Evolutionary conservation across 495 filamentous ascomycete genomes (phyloP).

Genomic region (Xylaria scruposa): DNA sequence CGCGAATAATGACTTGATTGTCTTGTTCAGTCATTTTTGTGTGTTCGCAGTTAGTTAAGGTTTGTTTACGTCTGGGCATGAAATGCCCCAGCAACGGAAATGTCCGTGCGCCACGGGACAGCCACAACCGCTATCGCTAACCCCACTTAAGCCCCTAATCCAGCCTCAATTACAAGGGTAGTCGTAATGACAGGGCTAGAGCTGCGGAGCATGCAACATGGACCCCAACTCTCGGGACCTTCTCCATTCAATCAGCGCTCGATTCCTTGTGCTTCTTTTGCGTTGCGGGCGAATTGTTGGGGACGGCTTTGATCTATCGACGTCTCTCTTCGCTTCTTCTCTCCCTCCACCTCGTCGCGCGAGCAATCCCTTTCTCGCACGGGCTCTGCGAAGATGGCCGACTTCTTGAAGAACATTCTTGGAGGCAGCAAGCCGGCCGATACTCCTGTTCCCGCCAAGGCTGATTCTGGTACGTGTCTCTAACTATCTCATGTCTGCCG

Average conservation of each 20-base stretch:
- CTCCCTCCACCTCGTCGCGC: conserved; percentile 29
- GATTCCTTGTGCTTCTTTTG: conserved; percentile 11
- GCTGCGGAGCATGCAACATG: conserved; percentile 23
- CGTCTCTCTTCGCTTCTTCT: conserved; percentile 25
- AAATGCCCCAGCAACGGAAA: conserved; percentile 14
- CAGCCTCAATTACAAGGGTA: conserved; percentile 12
- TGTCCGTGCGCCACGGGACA: neutral
- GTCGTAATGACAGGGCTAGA: neutral
- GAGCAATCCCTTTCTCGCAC: conserved; percentile 25
- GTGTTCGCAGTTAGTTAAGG: neutral
- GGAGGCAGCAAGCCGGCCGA: conserved; percentile 65
- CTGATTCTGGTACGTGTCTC: conserved; percentile 66
- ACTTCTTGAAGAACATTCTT: conserved; percentile 70
- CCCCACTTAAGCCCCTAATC: conserved; percentile 4
- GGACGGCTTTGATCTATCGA: conserved; percentile 16
- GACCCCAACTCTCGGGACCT: conserved; percentile 27
- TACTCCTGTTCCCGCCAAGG: conserved; percentile 50
- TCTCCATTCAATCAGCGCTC: conserved; percentile 17
- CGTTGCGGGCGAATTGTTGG: conserved; percentile 23
- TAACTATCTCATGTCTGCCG: neutral
- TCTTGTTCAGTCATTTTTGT: neutral
- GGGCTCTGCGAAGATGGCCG: conserved; percentile 62
- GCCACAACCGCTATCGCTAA: neutral
- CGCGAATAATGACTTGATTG: neutral
- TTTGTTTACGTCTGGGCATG: conserved; percentile 21